phyloP scores from a whole-genome alignment of 805 yeast species.

The Candida ficus region DNA sequence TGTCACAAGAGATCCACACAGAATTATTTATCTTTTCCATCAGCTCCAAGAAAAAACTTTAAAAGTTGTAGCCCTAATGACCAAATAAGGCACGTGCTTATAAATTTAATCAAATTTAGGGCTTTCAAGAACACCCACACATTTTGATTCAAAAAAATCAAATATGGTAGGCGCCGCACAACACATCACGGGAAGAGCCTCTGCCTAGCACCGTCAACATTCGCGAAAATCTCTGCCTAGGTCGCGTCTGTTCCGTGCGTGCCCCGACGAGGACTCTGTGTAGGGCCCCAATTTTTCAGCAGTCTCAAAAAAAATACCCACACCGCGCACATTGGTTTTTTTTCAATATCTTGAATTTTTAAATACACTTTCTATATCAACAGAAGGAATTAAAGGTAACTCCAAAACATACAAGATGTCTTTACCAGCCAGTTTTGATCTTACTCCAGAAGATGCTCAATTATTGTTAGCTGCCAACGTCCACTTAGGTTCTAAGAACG shows the following conservation, averaged over 20 bases:
- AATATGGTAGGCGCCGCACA: too few relatives aligned
- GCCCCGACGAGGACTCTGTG: constrained; percentile 1
- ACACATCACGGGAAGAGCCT: neutral
- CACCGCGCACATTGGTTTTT: constrained; percentile 3
- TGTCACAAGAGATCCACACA: too few relatives aligned
- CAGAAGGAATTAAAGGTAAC: constrained; percentile 11
- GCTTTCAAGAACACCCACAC: neutral
- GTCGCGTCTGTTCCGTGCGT: constrained; percentile 7
- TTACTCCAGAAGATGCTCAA: constrained; percentile 98
- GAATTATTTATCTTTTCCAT: constrained; percentile 12
- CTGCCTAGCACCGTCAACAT: neutral
- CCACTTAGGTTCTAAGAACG: constrained; percentile 99
- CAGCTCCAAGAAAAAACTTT: too few relatives aligned
- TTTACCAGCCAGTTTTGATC: constrained; percentile 83
- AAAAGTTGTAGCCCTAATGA: too few relatives aligned
- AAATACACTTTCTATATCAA: constrained; percentile 5
- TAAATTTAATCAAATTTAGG: too few relatives aligned
- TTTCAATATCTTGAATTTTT: constrained; percentile 8
- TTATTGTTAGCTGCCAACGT: constrained; percentile 98
- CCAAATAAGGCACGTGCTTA: too few relatives aligned
- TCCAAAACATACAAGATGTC: constrained; percentile 46
- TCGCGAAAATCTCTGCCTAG: neutral
- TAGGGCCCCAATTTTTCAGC: constrained; percentile 10
- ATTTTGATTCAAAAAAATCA: neutral
- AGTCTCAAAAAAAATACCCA: constrained; percentile 9